A percentile compares a stretch with the other conserved stretches of the same genome.
phyloP scores from a whole-genome alignment of 108 stramenopile genomes.

The Pseudonitzschia delicatissima region DNA sequence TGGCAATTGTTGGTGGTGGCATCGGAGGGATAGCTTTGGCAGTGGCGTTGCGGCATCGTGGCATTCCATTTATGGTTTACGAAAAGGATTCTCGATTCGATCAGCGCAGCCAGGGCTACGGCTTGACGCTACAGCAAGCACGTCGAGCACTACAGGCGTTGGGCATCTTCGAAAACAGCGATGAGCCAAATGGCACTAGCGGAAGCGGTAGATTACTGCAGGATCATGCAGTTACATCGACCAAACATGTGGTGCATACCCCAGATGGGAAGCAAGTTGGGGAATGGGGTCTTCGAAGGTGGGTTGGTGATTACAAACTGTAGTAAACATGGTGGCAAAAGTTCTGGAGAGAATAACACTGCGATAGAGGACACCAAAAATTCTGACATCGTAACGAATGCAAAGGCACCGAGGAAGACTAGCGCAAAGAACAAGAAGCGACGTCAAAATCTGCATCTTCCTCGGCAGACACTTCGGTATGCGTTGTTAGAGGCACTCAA shows the following conservation, averaged over 20 bases:
- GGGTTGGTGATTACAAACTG: slow-evolving; percentile 35
- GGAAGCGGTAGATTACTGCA: slow-evolving; percentile 10
- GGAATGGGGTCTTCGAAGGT: slow-evolving; percentile 81
- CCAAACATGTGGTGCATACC: slow-evolving; percentile 74
- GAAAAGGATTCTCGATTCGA: slow-evolving; percentile 75
- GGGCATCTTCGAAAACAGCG: slow-evolving; percentile 36
- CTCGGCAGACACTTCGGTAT: slow-evolving; percentile 62
- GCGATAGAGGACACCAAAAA: not conserved
- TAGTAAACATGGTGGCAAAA: too few relatives aligned
- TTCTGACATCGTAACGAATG: not conserved
- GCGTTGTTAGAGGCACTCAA: slow-evolving; percentile 53
- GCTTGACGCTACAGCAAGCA: slow-evolving; percentile 90
- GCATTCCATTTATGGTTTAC: slow-evolving; percentile 62
- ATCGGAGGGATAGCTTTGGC: slow-evolving; percentile 83
- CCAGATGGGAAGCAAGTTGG: slow-evolving; percentile 72
- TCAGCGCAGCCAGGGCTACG: slow-evolving; percentile 78
- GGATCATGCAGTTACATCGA: slow-evolving; percentile 48
- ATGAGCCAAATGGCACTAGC: not conserved
- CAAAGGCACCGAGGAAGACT: slow-evolving; percentile 6
- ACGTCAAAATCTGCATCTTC: slow-evolving; percentile 85
- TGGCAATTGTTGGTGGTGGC: slow-evolving; percentile 83
- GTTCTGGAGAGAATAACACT: too few relatives aligned
- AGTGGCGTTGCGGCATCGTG: slow-evolving; percentile 73
- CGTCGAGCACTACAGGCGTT: slow-evolving; percentile 61
- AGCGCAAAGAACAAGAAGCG: slow-evolving; percentile 18